Percentiles rank a stretch among this genome's conserved stretches.
These are phyloP conservation scores for Fusarium annulatum DNA, from an alignment of 2,329 filamentous ascomycete genomes.

Conservation along the genomic window DNA sequence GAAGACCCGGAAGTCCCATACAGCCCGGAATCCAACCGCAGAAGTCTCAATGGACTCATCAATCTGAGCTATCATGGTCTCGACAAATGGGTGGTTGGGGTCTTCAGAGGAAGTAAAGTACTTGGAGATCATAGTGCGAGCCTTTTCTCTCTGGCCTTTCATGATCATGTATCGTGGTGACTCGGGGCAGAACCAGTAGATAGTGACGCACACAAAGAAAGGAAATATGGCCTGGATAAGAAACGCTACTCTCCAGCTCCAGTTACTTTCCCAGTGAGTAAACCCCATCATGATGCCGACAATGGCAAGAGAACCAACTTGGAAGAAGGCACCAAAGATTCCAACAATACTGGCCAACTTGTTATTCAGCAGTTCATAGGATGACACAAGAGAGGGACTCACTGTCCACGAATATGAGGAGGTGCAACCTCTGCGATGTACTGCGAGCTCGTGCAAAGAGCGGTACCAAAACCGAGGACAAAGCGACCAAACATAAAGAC, in stretches of 20 bases:
- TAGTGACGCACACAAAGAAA: constrained; percentile 29
- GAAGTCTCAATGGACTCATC: constrained; percentile 38
- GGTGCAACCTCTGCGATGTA: constrained; percentile 40
- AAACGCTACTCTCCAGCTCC: constrained; percentile 39
- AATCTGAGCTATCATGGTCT: constrained; percentile 35
- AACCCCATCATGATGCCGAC: constrained; percentile 42
- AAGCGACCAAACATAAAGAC: constrained; percentile 38
- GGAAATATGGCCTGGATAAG: constrained; percentile 39
- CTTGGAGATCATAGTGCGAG: constrained; percentile 28
- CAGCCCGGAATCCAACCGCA: constrained; percentile 19
- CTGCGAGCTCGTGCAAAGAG: constrained; percentile 40
- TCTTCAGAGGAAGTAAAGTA: constrained; percentile 38
- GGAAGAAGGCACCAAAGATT: constrained; percentile 40
- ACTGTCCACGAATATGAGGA: constrained; percentile 36
- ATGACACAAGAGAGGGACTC: background rate
- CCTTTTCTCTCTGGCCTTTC: constrained; percentile 37
- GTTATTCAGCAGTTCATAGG: background rate
- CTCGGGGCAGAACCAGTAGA: constrained; percentile 40
- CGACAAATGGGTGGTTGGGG: constrained; percentile 33
- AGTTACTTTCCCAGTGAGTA: constrained; percentile 38
- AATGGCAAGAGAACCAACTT: constrained; percentile 37
- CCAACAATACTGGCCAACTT: constrained; percentile 17
- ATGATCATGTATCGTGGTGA: constrained; percentile 41
- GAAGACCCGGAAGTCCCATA: constrained; percentile 39
- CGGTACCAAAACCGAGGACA: constrained; percentile 37